A percentile compares a stretch with the other conserved stretches of the same genome.
Evolutionary conservation across 108 stramenopile genomes (phyloP).

Genomic region (Parietichytrium sp.): DNA sequence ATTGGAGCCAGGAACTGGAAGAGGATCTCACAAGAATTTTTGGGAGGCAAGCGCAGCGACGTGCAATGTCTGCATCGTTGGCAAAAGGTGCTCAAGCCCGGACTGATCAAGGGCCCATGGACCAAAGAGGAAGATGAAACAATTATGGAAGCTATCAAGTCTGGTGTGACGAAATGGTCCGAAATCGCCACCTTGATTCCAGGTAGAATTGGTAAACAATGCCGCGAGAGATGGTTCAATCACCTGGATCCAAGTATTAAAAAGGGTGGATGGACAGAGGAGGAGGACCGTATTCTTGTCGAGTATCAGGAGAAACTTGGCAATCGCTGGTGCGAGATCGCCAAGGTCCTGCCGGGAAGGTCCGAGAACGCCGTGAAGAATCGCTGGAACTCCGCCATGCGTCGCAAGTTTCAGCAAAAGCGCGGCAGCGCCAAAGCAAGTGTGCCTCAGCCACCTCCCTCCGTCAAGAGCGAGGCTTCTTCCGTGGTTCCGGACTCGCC

Average conservation of each 20-base stretch:
- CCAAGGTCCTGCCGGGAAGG: conserved; percentile 67
- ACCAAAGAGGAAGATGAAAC: conserved; percentile 88
- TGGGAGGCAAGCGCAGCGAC: conserved; percentile 43
- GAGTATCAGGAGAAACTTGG: conserved; percentile 74
- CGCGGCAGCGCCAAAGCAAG: no score
- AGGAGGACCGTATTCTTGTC: conserved; percentile 84
- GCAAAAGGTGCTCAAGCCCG: conserved; percentile 97
- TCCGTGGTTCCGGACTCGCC: no score
- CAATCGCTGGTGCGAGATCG: conserved; percentile 70
- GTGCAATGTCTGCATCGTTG: conserved; percentile 87
- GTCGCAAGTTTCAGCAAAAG: conserved; percentile 55
- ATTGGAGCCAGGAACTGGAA: conserved; percentile 79
- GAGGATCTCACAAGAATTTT: conserved; percentile 68
- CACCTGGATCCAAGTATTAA: conserved; percentile 74
- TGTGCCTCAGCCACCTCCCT: no score
- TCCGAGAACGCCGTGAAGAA: conserved; percentile 72
- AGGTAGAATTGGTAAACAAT: conserved; percentile 95
- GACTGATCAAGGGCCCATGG: conserved; percentile 96
- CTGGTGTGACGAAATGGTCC: conserved; percentile 54
- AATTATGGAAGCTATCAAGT: conserved; percentile 44
- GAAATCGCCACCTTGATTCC: conserved; percentile 52
- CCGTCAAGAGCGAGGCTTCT: background rate
- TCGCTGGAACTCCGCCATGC: conserved; percentile 63
- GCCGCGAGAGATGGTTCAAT: conserved; percentile 98
- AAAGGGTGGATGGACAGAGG: conserved; percentile 79